A percentile compares a stretch with the other conserved stretches of the same genome.
phyloP scores from a whole-genome alignment of 2,329 filamentous ascomycete species.

The Ophiocordyceps camponoti-floridani region DNA sequence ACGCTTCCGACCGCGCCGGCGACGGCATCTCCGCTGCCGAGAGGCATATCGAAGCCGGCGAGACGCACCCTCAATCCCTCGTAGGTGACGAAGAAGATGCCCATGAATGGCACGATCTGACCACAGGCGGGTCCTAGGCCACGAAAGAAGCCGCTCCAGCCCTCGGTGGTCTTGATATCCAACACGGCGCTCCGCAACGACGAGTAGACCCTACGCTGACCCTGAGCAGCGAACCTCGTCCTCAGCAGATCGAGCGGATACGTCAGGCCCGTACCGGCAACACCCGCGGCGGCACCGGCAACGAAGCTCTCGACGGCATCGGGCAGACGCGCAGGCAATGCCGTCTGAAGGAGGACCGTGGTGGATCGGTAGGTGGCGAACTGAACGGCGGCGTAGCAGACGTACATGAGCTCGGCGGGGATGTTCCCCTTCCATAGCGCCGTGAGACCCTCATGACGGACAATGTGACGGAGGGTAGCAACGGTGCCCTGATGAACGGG shows the following conservation, averaged over 20 bases:
- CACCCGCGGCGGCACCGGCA: conserved; percentile 68
- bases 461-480: conserved; percentile 57
- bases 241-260: conserved; percentile 89
- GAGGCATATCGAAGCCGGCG: conserved; percentile 36
- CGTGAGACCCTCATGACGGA: conserved; percentile 64
- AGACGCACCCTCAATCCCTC: conserved; percentile 53
- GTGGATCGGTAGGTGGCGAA: conserved; percentile 74
- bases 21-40: conserved; percentile 65
- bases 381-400: conserved; percentile 77
- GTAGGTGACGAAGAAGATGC: conserved; percentile 83
- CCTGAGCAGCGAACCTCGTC: conserved; percentile 93
- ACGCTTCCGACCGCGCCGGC: conserved; percentile 69
- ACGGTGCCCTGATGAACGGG: conserved; percentile 57
- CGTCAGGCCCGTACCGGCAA: conserved; percentile 61
- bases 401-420: conserved; percentile 84
- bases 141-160: conserved; percentile 66
- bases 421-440: conserved; percentile 97
- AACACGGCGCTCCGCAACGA: conserved; percentile 50
- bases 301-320: conserved; percentile 62
- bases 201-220: conserved; percentile 57
- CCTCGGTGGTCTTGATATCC: conserved; percentile 63
- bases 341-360: conserved; percentile 46
- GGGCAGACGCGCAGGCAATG: conserved; percentile 30
- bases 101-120: conserved; percentile 94
- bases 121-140: conserved; percentile 65